Evolutionary conservation across 2,329 filamentous ascomycete species (phyloP).

Genomic region (Aureobasidium zeae): DNA sequence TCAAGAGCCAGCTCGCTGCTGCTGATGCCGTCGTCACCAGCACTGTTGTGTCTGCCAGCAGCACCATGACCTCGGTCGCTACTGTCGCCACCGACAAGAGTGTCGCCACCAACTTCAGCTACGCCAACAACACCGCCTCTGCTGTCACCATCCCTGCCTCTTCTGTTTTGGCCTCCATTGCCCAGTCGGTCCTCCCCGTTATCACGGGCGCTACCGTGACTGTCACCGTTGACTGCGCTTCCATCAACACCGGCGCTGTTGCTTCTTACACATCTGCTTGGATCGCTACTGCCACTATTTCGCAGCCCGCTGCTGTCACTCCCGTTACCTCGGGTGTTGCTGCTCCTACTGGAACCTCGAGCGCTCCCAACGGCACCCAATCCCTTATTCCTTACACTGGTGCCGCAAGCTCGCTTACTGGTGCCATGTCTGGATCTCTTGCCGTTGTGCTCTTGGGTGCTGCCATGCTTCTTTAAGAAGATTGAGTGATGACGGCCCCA

Average conservation of each 20-base stretch:
- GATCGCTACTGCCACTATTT: constrained; percentile 10
- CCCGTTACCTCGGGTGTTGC: constrained; percentile 3
- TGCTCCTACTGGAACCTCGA: neutral
- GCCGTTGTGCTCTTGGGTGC: constrained; percentile 8
- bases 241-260: constrained; percentile 1
- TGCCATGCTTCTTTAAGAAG: constrained; percentile 10
- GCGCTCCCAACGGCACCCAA: constrained; percentile 13
- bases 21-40: constrained; percentile 15
- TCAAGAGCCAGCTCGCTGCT: constrained; percentile 20
- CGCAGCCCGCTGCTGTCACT: constrained; percentile 11
- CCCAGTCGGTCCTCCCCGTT: neutral
- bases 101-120: constrained; percentile 7
- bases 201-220: neutral
- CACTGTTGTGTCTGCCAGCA: constrained; percentile 16
- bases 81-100: constrained; percentile 12
- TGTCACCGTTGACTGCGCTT: constrained; percentile 6
- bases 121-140: constrained; percentile 10
- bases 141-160: constrained; percentile 1
- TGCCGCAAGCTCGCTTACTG: constrained; percentile 10
- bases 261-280: constrained; percentile 11
- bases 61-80: constrained; percentile 16
- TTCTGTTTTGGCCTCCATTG: constrained; percentile 3
- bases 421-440: constrained; percentile 8
- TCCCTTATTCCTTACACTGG: constrained; percentile 11
- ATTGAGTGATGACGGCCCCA: no score